Evolutionary conservation across 208 protist genomes (phyloP).

Genomic region (Polymyxa betae): DNA sequence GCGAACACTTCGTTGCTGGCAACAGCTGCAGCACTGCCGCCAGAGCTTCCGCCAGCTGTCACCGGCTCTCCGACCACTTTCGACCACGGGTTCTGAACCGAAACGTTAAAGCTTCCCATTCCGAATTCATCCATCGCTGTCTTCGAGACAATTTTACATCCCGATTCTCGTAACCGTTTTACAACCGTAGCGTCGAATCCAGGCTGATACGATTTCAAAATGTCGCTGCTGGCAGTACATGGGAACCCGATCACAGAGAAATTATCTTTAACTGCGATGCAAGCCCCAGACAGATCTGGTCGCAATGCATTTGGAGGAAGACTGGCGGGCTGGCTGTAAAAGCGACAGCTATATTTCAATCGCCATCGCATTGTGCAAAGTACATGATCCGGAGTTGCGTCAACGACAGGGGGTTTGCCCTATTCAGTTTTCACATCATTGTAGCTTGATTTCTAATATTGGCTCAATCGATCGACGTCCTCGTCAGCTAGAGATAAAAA

Average conservation of each 20-base stretch:
- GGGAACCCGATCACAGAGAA: background rate
- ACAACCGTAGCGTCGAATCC: slow-evolving; percentile 56
- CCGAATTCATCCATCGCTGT: slow-evolving; percentile 63
- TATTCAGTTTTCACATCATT: too few species aligned
- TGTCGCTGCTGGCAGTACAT: slow-evolving; percentile 2
- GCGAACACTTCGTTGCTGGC: slow-evolving; percentile 14
- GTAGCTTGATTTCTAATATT: too few species aligned
- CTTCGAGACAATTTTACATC: slow-evolving; percentile 28
- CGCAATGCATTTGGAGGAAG: too few species aligned
- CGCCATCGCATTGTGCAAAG: too few species aligned
- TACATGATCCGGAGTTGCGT: too few species aligned
- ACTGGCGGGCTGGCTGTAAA: too few species aligned
- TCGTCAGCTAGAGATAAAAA: too few species aligned
- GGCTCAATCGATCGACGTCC: too few species aligned
- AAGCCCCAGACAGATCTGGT: too few species aligned
- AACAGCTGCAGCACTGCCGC: background rate
- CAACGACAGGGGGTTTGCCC: too few species aligned
- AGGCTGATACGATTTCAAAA: background rate
- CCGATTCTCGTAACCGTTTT: slow-evolving; percentile 5
- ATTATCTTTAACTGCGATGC: slow-evolving; percentile 61
- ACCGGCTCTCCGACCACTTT: too few species aligned
- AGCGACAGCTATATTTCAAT: too few species aligned
- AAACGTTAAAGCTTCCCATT: slow-evolving; percentile 48
- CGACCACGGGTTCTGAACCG: slow-evolving; percentile 1
- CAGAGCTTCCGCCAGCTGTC: background rate